Evolutionary conservation across 176 grass and related monocot genomes (phyloP).

Genomic region (bread wheat (Triticum aestivum)): DNA sequence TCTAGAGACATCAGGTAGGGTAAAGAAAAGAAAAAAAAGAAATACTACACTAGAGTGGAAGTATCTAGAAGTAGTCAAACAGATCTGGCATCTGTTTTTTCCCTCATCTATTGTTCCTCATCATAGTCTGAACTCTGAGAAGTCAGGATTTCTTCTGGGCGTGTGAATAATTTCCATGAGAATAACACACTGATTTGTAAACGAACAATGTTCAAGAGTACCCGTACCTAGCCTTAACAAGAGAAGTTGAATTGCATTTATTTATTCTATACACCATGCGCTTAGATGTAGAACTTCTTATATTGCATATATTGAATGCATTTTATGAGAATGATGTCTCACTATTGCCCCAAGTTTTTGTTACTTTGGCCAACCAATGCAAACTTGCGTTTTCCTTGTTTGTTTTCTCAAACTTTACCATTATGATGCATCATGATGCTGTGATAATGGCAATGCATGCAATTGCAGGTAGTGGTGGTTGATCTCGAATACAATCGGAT

Average conservation of each 20-base stretch:
- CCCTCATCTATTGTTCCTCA: too few relatives aligned
- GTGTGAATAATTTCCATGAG: slow-evolving; percentile 27
- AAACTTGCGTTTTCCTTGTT: slow-evolving; percentile 11
- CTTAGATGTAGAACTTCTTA: slow-evolving; percentile 12
- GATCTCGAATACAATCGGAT: slow-evolving; percentile 97
- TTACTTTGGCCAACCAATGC: slow-evolving; percentile 8
- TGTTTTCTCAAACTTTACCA: neutral
- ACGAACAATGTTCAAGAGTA: too few relatives aligned
- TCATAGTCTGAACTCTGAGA: slow-evolving; percentile 6
- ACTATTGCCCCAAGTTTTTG: neutral
- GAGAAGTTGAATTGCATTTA: slow-evolving; percentile 11
- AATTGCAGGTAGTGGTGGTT: slow-evolving; percentile 90
- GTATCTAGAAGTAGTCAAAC: too few relatives aligned
- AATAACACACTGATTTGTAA: neutral
- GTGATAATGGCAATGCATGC: slow-evolving; percentile 23
- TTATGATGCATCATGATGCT: neutral
- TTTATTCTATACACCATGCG: neutral
- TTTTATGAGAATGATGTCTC: slow-evolving; percentile 23
- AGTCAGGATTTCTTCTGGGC: neutral
- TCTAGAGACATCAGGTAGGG: too few relatives aligned
- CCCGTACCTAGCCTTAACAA: neutral
- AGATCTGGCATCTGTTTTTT: too few relatives aligned
- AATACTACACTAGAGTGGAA: too few relatives aligned
- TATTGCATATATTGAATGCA: slow-evolving; percentile 5
- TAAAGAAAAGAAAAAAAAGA: too few relatives aligned